phyloP scores from a whole-genome alignment of 352 stramenopile genomes.

The Phytophthora megakarya region DNA sequence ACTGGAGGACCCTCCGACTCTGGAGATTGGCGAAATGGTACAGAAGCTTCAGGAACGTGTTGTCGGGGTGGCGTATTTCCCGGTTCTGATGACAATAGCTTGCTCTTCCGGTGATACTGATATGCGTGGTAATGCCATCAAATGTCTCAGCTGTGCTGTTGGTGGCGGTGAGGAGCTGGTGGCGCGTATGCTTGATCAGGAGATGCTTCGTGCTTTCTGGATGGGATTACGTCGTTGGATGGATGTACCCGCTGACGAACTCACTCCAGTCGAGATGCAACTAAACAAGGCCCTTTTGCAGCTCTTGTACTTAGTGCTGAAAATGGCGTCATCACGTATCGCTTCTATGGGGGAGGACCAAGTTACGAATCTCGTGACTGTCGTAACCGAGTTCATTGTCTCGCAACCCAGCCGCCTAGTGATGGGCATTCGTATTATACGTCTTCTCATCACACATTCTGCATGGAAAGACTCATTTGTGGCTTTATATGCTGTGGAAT shows the following conservation, averaged over 20 bases:
- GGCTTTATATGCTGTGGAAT: constrained; percentile 67
- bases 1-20: constrained; percentile 42
- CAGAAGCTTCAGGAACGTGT: constrained; percentile 68
- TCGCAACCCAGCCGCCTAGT: constrained; percentile 51
- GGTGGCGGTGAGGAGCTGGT: constrained; percentile 61
- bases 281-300: constrained; percentile 61
- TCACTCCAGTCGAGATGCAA: constrained; percentile 37
- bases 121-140: constrained; percentile 63
- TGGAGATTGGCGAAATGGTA: constrained; percentile 53
- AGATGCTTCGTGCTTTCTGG: constrained; percentile 72
- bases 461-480: constrained; percentile 81
- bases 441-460: constrained; percentile 68
- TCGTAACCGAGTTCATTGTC: constrained; percentile 77
- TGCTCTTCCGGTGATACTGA: constrained; percentile 51
- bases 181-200: constrained; percentile 70
- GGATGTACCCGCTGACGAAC: constrained; percentile 42
- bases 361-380: constrained; percentile 63
- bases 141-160: constrained; percentile 69
- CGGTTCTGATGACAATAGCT: constrained; percentile 62
- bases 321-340: constrained; percentile 59
- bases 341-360: constrained; percentile 59
- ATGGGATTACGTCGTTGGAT: constrained; percentile 68
- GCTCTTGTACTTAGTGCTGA: constrained; percentile 71
- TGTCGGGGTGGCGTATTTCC: constrained; percentile 64
- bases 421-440: constrained; percentile 71